These are phyloP conservation scores for Naganishia vaughanmartiniae DNA, from an alignment of 768 basidiomycete genomes.

Conservation along the genomic window DNA sequence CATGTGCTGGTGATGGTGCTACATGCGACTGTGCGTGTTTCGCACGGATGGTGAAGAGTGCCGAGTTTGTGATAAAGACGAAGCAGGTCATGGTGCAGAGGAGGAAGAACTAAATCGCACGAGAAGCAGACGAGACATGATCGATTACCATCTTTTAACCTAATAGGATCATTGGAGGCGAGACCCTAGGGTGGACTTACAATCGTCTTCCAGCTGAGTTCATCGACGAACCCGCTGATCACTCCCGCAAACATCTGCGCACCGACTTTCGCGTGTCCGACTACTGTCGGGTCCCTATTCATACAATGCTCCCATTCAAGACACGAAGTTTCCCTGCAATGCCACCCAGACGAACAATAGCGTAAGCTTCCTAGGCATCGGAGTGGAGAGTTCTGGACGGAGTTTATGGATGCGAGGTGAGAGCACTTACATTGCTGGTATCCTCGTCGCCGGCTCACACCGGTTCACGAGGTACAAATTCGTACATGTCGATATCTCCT, in stretches of 20 bases:
- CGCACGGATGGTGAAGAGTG: conserved; percentile 45
- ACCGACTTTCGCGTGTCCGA: conserved; percentile 82
- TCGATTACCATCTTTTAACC: neutral
- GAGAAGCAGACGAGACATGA: neutral
- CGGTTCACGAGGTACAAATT: conserved; percentile 75
- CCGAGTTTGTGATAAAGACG: conserved; percentile 50
- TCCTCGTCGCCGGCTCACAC: conserved; percentile 65
- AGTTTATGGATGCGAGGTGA: neutral
- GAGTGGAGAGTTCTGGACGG: too few relatives aligned
- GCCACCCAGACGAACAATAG: neutral
- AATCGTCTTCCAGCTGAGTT: conserved; percentile 95
- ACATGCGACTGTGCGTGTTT: conserved; percentile 24
- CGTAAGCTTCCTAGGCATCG: neutral
- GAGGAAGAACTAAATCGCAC: conserved; percentile 47
- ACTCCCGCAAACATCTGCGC: conserved; percentile 95
- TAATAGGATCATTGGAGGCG: neutral
- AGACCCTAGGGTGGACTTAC: conserved; percentile 56
- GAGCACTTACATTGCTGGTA: conserved; percentile 70
- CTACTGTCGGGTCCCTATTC: conserved; percentile 85
- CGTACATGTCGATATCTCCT: conserved; percentile 86
- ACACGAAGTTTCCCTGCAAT: conserved; percentile 66
- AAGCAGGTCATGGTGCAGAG: conserved; percentile 48
- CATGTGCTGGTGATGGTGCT: neutral
- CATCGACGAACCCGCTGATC: conserved; percentile 93
- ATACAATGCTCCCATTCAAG: conserved; percentile 89